Evolutionary conservation across 148 eudicot species (phyloP).

Genomic region (Euryodendron excelsum): DNA sequence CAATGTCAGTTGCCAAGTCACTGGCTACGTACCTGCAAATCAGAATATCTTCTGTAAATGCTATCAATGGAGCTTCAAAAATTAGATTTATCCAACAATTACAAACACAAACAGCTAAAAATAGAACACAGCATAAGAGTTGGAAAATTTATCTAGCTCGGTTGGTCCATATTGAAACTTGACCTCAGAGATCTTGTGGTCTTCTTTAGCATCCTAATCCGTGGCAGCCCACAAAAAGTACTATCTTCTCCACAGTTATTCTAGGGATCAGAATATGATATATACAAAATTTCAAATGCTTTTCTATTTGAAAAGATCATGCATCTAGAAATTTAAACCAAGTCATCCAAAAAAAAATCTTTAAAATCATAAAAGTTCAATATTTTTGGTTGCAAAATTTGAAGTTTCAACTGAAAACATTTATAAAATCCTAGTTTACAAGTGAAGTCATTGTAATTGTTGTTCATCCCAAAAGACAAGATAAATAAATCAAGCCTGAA

Average conservation of each 20-base stretch:
- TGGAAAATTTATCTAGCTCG: background rate
- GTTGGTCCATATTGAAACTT: background rate
- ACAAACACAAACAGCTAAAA: background rate
- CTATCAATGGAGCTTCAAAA: background rate
- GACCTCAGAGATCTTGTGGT: background rate
- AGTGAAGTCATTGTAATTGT: too few relatives aligned
- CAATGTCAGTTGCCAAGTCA: slow-evolving; percentile 73
- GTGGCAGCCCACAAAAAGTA: background rate
- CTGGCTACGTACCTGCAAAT: slow-evolving; percentile 79
- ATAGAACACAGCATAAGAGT: background rate
- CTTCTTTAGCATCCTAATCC: background rate
- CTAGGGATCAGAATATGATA: background rate
- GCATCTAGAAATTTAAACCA: background rate
- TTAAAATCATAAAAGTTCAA: background rate
- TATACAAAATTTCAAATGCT: background rate
- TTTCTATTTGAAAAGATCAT: background rate
- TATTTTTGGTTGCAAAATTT: background rate
- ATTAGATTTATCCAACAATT: background rate
- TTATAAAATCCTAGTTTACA: too few relatives aligned
- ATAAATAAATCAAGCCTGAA: too few relatives aligned
- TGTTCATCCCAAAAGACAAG: too few relatives aligned
- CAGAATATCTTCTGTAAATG: background rate
- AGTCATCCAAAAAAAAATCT: background rate
- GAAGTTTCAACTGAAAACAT: background rate
- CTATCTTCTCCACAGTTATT: background rate